A percentile compares a stretch with the other conserved stretches of the same genome.
Conservation (phyloP, 139 green algal species). For the Chlamydomonas sphaeroides region DNA sequence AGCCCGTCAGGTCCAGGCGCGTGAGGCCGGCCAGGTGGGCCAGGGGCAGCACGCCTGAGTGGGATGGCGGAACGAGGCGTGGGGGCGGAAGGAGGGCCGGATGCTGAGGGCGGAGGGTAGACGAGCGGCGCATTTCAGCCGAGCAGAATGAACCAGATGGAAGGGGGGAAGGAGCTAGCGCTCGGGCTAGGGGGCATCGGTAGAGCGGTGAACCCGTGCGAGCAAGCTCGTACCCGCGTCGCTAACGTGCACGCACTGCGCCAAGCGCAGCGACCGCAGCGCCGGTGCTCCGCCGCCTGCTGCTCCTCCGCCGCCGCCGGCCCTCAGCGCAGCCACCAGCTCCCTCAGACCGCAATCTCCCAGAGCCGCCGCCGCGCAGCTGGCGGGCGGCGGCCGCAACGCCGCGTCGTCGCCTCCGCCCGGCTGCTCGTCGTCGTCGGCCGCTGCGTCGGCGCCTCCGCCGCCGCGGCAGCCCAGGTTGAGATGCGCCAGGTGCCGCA, state of each 20-base stretch:
- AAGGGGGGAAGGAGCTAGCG: too few species aligned
- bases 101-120: too few species aligned
- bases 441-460: not conserved
- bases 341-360: not conserved
- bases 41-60: slow-evolving; percentile 52
- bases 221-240: slow-evolving; percentile 48
- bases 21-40: slow-evolving; percentile 35
- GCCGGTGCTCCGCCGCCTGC: not conserved
- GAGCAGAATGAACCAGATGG: too few species aligned
- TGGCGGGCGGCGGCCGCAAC: not conserved
- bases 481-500: slow-evolving; percentile 11
- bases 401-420: not conserved
- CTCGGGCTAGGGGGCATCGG: too few species aligned
- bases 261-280: slow-evolving; percentile 51
- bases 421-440: too few species aligned
- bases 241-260: slow-evolving; percentile 64
- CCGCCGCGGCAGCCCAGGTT: slow-evolving; percentile 13
- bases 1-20: slow-evolving; percentile 58
- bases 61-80: not conserved
- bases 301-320: not conserved
- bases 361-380: not conserved
- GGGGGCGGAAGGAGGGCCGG: too few species aligned
- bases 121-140: too few species aligned
- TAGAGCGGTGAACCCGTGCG: too few species aligned
- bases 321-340: not conserved